Conservation (phyloP, 345 rosid species). For the Lumnitzera littorea region DNA sequence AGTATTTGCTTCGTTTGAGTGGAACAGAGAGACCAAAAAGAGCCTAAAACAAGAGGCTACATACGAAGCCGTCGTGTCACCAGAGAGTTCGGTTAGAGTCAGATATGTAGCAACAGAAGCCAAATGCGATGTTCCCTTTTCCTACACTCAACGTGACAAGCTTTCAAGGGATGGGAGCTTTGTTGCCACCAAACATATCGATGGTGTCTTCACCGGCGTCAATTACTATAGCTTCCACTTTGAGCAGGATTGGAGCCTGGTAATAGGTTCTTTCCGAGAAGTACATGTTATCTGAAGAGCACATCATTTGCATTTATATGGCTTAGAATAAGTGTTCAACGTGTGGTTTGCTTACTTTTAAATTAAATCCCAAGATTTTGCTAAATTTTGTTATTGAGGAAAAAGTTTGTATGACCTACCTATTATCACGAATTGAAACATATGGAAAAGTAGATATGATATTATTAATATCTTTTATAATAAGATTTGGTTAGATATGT, state of each 20-base stretch:
- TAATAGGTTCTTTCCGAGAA: too few relatives aligned
- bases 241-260: background rate
- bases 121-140: background rate
- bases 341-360: too few relatives aligned
- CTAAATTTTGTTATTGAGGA: too few relatives aligned
- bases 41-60: background rate
- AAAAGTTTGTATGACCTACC: too few relatives aligned
- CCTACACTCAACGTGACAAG: background rate
- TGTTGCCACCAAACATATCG: background rate
- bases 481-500: too few relatives aligned
- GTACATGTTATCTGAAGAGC: too few relatives aligned
- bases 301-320: too few relatives aligned
- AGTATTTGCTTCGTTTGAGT: background rate
- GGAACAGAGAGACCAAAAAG: background rate
- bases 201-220: background rate
- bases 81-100: slow-evolving; percentile 1
- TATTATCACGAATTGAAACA: too few relatives aligned
- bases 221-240: background rate
- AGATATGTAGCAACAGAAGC: background rate
- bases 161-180: background rate
- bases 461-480: too few relatives aligned
- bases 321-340: too few relatives aligned
- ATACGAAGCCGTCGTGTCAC: background rate
- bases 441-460: too few relatives aligned
- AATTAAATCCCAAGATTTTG: too few relatives aligned